Percentiles rank a stretch among this genome's conserved stretches.
phyloP scores from a whole-genome alignment of 192 early-diverging fungal genomes.

The Rhizoclosmatium sp. region DNA sequence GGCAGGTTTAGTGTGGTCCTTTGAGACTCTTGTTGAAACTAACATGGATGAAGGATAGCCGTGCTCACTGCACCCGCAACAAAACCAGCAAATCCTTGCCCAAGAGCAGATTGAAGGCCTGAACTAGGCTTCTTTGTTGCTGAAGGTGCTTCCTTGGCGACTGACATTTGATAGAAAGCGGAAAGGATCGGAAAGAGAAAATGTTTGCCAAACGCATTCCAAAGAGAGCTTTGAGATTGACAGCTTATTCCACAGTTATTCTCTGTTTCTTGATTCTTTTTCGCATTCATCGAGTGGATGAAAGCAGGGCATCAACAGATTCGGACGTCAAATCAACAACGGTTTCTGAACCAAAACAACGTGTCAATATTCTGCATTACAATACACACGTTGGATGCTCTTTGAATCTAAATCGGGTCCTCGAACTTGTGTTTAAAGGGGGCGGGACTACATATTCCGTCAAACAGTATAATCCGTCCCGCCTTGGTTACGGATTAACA shows the following conservation, averaged over 20 bases:
- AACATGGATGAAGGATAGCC: slow-evolving; percentile 65
- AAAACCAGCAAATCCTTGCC: slow-evolving; percentile 91
- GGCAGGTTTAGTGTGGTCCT: too few relatives aligned
- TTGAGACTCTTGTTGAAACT: too few relatives aligned
- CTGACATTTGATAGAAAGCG: too few relatives aligned
- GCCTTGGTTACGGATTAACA: slow-evolving; percentile 13
- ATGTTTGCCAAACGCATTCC: too few relatives aligned
- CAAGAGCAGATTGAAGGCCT: slow-evolving; percentile 43
- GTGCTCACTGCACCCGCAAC: slow-evolving; percentile 86
- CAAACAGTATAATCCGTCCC: slow-evolving; percentile 8
- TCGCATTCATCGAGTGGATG: too few relatives aligned
- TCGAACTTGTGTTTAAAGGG: not conserved
- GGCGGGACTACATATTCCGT: not conserved
- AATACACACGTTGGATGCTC: slow-evolving; percentile 27
- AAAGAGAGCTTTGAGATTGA: not conserved
- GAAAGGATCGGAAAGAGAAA: too few relatives aligned
- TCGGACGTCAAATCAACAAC: too few relatives aligned
- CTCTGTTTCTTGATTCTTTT: too few relatives aligned
- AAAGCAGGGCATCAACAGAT: too few relatives aligned
- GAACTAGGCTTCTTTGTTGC: too few relatives aligned
- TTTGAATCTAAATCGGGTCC: slow-evolving; percentile 10
- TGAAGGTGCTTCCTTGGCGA: too few relatives aligned
- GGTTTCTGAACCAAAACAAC: not conserved
- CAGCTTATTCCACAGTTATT: too few relatives aligned
- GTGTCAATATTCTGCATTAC: slow-evolving; percentile 18